Evolutionary conservation across 2,329 filamentous ascomycete genomes (phyloP).

Genomic region (Verticillium tricorpus): DNA sequence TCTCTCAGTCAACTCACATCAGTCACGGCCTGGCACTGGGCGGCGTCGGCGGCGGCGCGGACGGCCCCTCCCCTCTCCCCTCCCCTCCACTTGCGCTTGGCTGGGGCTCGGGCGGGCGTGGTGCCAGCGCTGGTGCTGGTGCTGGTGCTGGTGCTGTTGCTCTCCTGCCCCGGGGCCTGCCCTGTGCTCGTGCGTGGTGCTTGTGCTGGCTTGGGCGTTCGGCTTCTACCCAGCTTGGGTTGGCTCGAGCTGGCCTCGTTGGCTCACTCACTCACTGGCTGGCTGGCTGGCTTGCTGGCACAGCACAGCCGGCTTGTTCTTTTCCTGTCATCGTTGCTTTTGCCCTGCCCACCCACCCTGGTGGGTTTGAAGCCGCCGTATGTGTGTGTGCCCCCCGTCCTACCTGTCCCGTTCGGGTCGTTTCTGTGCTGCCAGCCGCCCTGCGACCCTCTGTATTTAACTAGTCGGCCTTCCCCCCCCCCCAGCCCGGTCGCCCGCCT

Average conservation of each 20-base stretch:
- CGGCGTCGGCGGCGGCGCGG: background rate
- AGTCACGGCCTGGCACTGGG: background rate
- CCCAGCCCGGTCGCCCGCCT: slow-evolving; percentile 33
- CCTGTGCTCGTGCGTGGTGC: background rate
- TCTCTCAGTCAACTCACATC: background rate
- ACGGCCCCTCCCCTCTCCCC: background rate
- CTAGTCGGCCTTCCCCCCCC: slow-evolving; percentile 29
- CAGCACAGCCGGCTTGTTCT: background rate
- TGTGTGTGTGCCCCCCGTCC: background rate
- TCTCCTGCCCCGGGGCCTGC: background rate
- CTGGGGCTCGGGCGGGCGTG: background rate
- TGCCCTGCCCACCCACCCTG: background rate
- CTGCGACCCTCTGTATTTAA: slow-evolving; percentile 21
- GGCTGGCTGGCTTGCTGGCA: background rate
- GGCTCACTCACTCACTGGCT: background rate
- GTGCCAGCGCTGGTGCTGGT: background rate
- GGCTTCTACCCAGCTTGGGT: background rate
- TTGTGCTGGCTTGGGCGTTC: background rate
- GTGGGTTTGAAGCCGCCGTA: background rate
- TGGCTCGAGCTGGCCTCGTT: background rate
- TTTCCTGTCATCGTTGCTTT: background rate
- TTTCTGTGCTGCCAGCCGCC: background rate
- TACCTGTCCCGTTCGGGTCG: background rate
- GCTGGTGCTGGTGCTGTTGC: background rate
- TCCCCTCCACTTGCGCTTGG: background rate